Conservation (phyloP, 257 asterid genomes). For the Nicotiana tomentosiformis region DNA sequence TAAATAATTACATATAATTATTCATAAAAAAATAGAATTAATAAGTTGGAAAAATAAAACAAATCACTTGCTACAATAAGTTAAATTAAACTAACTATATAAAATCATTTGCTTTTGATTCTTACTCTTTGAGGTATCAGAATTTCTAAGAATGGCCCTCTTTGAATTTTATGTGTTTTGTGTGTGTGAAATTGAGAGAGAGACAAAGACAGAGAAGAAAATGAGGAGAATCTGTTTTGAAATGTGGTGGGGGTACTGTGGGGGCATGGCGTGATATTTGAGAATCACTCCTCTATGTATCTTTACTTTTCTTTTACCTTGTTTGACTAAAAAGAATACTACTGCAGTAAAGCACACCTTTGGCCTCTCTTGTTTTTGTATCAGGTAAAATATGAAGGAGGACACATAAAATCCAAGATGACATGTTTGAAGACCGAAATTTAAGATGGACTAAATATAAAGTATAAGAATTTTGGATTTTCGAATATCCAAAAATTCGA, state of each 20-base stretch:
- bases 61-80: background rate
- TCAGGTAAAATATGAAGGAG: too few species aligned
- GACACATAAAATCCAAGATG: too few species aligned
- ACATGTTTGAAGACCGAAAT: too few species aligned
- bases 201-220: background rate
- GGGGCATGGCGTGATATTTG: constrained; percentile 16
- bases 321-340: constrained; percentile 24
- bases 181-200: background rate
- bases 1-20: background rate
- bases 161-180: background rate
- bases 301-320: constrained; percentile 24
- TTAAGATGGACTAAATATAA: too few species aligned
- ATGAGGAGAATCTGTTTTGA: background rate
- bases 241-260: constrained; percentile 6
- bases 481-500: too few species aligned
- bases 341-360: background rate
- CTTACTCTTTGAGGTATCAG: background rate
- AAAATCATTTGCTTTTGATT: background rate
- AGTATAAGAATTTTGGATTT: too few species aligned
- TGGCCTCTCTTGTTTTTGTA: background rate
- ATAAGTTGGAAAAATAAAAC: background rate
- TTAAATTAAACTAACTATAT: background rate
- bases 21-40: background rate
- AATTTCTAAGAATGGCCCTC: constrained; percentile 13
- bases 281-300: constrained; percentile 12